Conservation (phyloP, 257 asterid genomes). For the Solanum appendiculatum region DNA sequence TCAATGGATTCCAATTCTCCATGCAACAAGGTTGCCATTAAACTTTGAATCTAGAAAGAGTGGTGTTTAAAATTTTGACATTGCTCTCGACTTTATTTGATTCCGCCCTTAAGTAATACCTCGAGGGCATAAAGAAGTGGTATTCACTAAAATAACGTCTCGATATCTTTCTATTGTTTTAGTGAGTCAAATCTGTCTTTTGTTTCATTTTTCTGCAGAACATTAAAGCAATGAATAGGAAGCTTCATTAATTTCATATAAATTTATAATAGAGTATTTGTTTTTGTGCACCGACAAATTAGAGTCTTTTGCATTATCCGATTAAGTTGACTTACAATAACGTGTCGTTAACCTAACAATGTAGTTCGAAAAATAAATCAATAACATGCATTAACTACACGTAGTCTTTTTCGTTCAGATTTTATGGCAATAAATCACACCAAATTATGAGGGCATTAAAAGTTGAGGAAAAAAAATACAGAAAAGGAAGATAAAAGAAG, state of each 20-base stretch:
- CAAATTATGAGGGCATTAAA: neutral
- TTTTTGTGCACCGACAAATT: neutral
- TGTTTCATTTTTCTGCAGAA: neutral
- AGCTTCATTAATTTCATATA: neutral
- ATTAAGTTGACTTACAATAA: neutral
- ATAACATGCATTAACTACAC: neutral
- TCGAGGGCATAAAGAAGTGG: neutral
- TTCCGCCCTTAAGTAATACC: no score
- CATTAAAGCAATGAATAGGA: neutral
- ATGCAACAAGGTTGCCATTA: neutral
- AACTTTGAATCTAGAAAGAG: neutral
- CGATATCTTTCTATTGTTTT: neutral
- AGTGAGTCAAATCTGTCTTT: neutral
- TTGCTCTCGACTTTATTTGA: neutral
- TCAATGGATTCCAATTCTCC: neutral
- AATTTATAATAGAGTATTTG: neutral
- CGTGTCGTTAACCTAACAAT: neutral
- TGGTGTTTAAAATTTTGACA: neutral
- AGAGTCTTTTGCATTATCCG: neutral
- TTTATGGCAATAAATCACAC: neutral
- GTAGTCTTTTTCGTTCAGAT: neutral
- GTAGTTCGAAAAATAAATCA: neutral
- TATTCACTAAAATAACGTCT: neutral
- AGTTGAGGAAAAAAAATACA: neutral
- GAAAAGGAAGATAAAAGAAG: neutral